Conservation (phyloP, 2,329 filamentous ascomycete species). For the Parascedosporium putredinis region DNA sequence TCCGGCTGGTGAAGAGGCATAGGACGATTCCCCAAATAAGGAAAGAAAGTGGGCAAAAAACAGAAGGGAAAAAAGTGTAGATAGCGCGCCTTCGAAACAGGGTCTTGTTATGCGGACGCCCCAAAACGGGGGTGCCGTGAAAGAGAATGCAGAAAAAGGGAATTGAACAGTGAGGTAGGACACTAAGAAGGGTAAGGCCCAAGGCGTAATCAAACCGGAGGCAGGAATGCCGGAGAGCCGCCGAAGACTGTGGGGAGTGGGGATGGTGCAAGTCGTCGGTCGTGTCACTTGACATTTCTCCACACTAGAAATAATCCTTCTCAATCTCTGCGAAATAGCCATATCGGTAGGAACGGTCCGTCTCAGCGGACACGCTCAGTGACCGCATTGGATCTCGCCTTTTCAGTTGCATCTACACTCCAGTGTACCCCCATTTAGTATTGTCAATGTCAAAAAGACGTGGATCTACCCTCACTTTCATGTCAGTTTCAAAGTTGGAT, state of each 20-base stretch:
- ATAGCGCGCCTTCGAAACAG: background rate
- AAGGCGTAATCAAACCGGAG: constrained; percentile 4
- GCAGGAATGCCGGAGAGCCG: constrained; percentile 8
- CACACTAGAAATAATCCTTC: background rate
- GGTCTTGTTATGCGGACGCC: constrained; percentile 3
- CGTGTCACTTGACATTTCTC: constrained; percentile 8
- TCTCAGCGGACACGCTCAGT: constrained; percentile 1
- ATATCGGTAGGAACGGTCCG: constrained; percentile 8
- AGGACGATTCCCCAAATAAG: too few relatives aligned
- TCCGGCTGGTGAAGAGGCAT: too few relatives aligned
- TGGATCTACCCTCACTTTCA: too few relatives aligned
- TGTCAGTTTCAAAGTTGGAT: too few relatives aligned
- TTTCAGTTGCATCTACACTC: background rate
- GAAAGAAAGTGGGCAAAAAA: too few relatives aligned
- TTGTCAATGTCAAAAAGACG: too few relatives aligned
- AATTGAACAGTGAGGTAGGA: background rate
- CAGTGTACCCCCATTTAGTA: background rate
- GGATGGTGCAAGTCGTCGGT: background rate
- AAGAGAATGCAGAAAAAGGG: background rate
- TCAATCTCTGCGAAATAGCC: constrained; percentile 9
- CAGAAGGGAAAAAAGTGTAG: background rate
- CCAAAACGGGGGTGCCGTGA: background rate
- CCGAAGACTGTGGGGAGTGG: constrained; percentile 8
- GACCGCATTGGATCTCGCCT: background rate
- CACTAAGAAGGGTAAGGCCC: background rate